Base-by-base conservation (phyloP, 2,329 filamentous ascomycete genomes). In the Moelleriella libera region DNA sequence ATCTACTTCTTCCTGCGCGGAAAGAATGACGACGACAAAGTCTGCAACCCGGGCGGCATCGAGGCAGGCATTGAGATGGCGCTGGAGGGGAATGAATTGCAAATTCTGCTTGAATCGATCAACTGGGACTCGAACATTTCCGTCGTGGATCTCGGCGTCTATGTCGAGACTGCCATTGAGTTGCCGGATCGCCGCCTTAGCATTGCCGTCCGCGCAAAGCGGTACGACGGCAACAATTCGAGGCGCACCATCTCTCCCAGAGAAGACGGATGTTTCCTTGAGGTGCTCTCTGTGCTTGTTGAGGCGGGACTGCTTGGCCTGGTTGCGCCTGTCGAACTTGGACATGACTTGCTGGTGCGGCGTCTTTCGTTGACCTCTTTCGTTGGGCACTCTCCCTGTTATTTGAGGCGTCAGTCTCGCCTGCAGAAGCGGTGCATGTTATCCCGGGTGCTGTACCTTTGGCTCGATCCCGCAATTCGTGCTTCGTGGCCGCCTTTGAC, bases 311-410 rank as follows among this genome's bases (percentile, higher is more conserved):
- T 98, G 92, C 66, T 90, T 90, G 56, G 88, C 86, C 70, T 94
- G 88, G 66, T 98, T 97, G 57, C 88, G 82, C 50, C 92, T 84
- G 66, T 95, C 88, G 63, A 98, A 78, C 68, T 97, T 98, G 50
- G 88, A 94, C 86, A 96, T 90, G 68, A 96, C 80, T 69, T 95
- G 88, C 64, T 98, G 92, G 64, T 95, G 88, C 48, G 87, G 87
- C 12, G 90, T 95, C 66, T 87, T 94, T 60, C 90, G 81, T 57
- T 74, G 72, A 51, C 83, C 82, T 57, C 75, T 79, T 60, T 94
- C 85, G 58, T 78, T 70, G 48, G 74, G 82, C 45, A 90, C 76
- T 65, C 92, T 92, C 61, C 89, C 87, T 92, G 30, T 5, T 11
- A 41, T 39, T 30, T 30, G 5, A n/a, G n/a, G n/a, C n/a, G n/a